Percentiles rank a stretch among this genome's conserved stretches.
phyloP scores from a whole-genome alignment of 2,329 filamentous ascomycete genomes.

The Hyphodiscus sp. region DNA sequence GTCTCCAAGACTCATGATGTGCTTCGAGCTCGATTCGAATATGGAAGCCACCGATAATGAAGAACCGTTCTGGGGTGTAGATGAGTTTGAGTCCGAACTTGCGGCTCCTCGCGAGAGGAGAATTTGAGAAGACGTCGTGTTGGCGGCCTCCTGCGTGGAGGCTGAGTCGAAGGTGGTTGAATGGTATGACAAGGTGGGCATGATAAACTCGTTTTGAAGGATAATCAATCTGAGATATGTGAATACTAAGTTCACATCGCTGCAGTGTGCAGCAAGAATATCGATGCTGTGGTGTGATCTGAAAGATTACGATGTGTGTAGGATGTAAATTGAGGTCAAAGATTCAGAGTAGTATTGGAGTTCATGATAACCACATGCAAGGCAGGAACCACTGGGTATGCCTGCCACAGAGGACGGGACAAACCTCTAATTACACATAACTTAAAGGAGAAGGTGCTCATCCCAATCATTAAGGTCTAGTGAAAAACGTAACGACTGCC shows the following conservation, averaged over 20 bases:
- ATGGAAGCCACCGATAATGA: slow-evolving; percentile 21
- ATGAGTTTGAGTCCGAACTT: slow-evolving; percentile 27
- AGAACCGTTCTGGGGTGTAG: background rate
- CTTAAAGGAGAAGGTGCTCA: no score
- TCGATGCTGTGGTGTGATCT: background rate
- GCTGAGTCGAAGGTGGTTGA: slow-evolving; percentile 18
- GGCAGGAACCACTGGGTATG: slow-evolving; percentile 16
- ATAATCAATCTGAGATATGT: background rate
- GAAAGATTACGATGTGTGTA: background rate
- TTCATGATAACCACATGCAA: background rate
- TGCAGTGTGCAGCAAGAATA: background rate
- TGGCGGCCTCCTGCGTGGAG: slow-evolving; percentile 18
- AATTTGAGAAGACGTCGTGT: slow-evolving; percentile 41
- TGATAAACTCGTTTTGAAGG: slow-evolving; percentile 1
- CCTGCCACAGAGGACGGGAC: background rate
- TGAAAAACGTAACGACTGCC: no score
- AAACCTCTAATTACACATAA: no score
- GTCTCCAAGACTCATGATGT: slow-evolving; percentile 26
- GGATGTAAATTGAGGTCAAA: background rate
- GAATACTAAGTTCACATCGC: background rate
- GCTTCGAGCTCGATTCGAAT: slow-evolving; percentile 22
- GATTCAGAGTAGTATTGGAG: no score
- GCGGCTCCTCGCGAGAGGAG: slow-evolving; percentile 40
- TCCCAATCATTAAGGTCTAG: no score
- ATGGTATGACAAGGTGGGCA: slow-evolving; percentile 21